phyloP scores from a whole-genome alignment of 2,329 filamentous ascomycete genomes.

The Bipolaris cookei region DNA sequence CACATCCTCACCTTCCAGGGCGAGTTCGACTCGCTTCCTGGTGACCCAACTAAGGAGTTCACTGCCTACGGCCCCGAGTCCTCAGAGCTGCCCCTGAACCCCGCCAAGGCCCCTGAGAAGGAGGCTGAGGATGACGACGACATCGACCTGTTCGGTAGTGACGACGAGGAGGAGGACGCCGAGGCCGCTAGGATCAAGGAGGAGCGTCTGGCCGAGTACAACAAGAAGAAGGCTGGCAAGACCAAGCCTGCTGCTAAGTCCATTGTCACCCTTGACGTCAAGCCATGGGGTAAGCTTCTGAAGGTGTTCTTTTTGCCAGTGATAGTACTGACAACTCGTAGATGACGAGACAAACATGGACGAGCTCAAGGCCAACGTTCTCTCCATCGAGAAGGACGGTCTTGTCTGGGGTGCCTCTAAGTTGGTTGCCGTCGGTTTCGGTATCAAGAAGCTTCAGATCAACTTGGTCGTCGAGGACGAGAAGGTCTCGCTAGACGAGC shows the following conservation, averaged over 20 bases:
- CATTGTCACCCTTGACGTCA: slow-evolving; percentile 92
- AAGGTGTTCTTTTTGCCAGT: not conserved
- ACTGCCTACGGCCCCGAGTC: slow-evolving; percentile 90
- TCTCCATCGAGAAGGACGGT: slow-evolving; percentile 86
- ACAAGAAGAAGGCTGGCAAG: slow-evolving; percentile 95
- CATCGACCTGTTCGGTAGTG: slow-evolving; percentile 90
- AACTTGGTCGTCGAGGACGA: slow-evolving; percentile 98
- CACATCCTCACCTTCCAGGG: slow-evolving; percentile 92
- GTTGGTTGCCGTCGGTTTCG: slow-evolving; percentile 89
- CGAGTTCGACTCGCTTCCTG: slow-evolving; percentile 88
- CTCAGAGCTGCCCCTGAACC: slow-evolving; percentile 78
- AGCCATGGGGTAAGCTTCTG: slow-evolving; percentile 88
- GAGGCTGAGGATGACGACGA: slow-evolving; percentile 66
- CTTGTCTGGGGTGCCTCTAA: slow-evolving; percentile 95
- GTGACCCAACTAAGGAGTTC: slow-evolving; percentile 87
- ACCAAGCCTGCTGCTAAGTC: slow-evolving; percentile 93
- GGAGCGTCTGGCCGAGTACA: slow-evolving; percentile 90
- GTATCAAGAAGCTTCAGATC: slow-evolving; percentile 99
- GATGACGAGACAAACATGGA: slow-evolving; percentile 95
- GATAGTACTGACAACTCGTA: slow-evolving; percentile 40
- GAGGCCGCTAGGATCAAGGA: slow-evolving; percentile 85
- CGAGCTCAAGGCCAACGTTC: slow-evolving; percentile 79
- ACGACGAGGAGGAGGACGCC: slow-evolving; percentile 72
- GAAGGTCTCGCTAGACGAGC: slow-evolving; percentile 85
- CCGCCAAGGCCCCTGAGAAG: slow-evolving; percentile 78